Percentiles rank a stretch among this genome's conserved stretches.
Conservation (phyloP, 768 basidiomycete species). For the Lepiota brunneoincarnata region DNA sequence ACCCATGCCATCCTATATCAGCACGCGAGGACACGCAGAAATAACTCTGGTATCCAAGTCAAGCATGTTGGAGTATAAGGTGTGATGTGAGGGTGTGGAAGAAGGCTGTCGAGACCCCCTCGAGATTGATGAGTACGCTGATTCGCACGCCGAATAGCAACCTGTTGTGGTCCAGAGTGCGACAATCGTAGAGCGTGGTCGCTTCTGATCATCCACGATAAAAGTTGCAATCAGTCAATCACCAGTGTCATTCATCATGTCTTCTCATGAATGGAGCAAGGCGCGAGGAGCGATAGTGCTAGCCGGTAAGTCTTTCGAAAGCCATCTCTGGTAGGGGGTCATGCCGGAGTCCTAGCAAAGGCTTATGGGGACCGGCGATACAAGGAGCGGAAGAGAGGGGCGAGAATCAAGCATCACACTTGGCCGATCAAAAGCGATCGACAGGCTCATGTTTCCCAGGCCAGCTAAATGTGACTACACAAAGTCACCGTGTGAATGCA, state of each 20-base stretch:
- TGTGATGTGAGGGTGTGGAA: background rate
- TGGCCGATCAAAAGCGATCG: slow-evolving; percentile 6
- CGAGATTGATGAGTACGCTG: slow-evolving; percentile 1
- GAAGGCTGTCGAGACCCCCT: slow-evolving; percentile 7
- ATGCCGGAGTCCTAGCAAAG: too few species aligned
- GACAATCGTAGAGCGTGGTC: background rate
- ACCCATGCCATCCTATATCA: slow-evolving; percentile 9
- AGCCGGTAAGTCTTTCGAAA: too few species aligned
- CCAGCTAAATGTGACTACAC: too few species aligned
- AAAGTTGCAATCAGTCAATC: slow-evolving; percentile 4
- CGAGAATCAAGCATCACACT: background rate
- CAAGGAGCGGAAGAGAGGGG: too few species aligned
- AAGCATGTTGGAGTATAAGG: background rate
- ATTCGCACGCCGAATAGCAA: background rate
- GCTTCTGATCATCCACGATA: background rate
- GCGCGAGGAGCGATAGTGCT: too few species aligned
- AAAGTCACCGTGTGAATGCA: too few species aligned
- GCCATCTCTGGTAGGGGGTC: too few species aligned
- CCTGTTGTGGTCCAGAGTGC: background rate
- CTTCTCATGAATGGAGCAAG: too few species aligned
- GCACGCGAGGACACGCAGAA: background rate
- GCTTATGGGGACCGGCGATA: background rate
- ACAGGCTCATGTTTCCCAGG: too few species aligned
- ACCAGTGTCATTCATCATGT: background rate
- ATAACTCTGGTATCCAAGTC: background rate